Evolutionary conservation across 352 stramenopile species (phyloP), one percentile per base, ranked within the genome.

Genomic region (Globisporangium cystogenes): DNA sequence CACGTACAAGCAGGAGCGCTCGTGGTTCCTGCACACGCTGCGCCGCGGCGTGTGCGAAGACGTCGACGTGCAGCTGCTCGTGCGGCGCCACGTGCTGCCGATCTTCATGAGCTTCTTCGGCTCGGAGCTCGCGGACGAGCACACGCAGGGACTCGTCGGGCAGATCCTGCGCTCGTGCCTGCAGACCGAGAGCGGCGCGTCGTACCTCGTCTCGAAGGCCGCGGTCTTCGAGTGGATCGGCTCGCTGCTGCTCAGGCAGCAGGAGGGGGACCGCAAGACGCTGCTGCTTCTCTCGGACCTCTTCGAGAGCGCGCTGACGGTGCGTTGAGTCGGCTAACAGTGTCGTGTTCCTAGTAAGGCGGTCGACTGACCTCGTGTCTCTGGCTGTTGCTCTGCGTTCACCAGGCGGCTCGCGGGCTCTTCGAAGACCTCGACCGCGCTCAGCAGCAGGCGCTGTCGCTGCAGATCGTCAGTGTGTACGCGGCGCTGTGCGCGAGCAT

Each of bases 101-200:
- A 88, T 95, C 59, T 57, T 95, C 29, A 54, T 93, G 44, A 93
- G 82, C 39, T 95, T 92, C 48, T 93, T 85, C 62, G 57, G 53
- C 36, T 92, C 84, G 3, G 78, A 86, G 21, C 60, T 92, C 23
- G 76, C 79, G 0, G 84, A 93, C 60, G 80, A 80, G 12, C 76
- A 95, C 55, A 92, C 84, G 7, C 80, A 89, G 53, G 59, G 71
- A 26, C 65, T 92, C 26, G 76, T 95, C 47, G 68, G 62, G 14
- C 76, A 66, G 23, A 91, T 95, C 61, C 26, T 95, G 20, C 37
- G 57, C 5, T 54, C 65, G 20, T 67, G 74, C 14, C 62, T 91
- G 20, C 54, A 65, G 24, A 91, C 82, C 4, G 55, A 63, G 4
- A 62, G 65, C 5, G 82, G 82, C 35, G 62, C 67, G 2, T 52